Percentiles rank a stretch among this genome's conserved stretches.
Evolutionary conservation across 495 filamentous ascomycete genomes (phyloP).

Genomic region (Penicillium dipodomyicola): DNA sequence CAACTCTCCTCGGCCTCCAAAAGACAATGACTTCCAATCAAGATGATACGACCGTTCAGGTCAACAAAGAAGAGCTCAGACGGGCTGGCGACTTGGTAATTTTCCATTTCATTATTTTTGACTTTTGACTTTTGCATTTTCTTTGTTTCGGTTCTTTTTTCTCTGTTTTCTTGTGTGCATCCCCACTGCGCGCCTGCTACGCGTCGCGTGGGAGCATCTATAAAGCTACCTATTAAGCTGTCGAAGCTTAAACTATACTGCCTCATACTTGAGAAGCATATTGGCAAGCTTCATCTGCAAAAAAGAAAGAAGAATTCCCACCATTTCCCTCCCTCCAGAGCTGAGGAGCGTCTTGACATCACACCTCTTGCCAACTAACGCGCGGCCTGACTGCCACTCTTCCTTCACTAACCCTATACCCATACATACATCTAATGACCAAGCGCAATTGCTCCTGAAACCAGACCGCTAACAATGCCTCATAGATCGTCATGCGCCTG

Average conservation of each 20-base stretch:
- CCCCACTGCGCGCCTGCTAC: conserved; percentile 22
- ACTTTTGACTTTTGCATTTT: conserved; percentile 1
- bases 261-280: background rate
- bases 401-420: background rate
- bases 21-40: conserved; percentile 36
- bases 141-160: conserved; percentile 8
- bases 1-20: conserved; percentile 7
- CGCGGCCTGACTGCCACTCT: background rate
- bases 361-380: background rate
- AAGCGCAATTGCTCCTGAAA: background rate
- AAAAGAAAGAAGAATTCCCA: background rate
- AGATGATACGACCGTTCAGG: conserved; percentile 35
- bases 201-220: conserved; percentile 20
- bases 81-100: conserved; percentile 65
- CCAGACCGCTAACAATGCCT: conserved; percentile 18
- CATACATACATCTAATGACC: background rate
- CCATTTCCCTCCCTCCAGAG: background rate
- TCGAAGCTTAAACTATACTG: conserved; percentile 2
- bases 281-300: conserved; percentile 2
- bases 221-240: conserved; percentile 10
- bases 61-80: conserved; percentile 62
- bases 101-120: conserved; percentile 7
- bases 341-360: background rate
- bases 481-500: conserved; percentile 69
- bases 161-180: conserved; percentile 21